These are phyloP conservation scores for Termitomyces bulborhizus DNA, from an alignment of 768 basidiomycete species.

Conservation along the genomic window DNA sequence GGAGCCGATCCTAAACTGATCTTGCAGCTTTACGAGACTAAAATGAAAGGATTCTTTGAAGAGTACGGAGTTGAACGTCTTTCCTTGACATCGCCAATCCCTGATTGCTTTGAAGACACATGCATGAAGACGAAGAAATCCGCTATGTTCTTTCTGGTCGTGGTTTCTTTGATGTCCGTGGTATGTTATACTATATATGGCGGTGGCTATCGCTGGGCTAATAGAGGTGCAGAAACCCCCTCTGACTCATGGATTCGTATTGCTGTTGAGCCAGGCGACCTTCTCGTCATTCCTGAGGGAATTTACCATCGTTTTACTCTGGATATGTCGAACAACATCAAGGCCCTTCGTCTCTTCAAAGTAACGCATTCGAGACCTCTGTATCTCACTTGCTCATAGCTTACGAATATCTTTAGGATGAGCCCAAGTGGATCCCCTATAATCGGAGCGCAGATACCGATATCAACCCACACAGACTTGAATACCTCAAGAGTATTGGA, in stretches of 20 bases:
- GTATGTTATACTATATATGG: constrained; percentile 30
- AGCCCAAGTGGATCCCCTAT: constrained; percentile 85
- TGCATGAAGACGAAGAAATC: constrained; percentile 97
- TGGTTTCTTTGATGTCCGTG: constrained; percentile 90
- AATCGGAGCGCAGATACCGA: constrained; percentile 62
- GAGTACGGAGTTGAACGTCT: constrained; percentile 46
- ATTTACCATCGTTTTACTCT: constrained; percentile 96
- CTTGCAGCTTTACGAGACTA: constrained; percentile 58
- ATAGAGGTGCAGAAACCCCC: constrained; percentile 41
- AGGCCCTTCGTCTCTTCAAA: constrained; percentile 82
- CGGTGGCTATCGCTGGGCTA: neutral
- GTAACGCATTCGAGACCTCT: constrained; percentile 27
- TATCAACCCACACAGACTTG: constrained; percentile 50
- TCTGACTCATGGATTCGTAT: constrained; percentile 80
- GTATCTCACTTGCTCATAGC: neutral
- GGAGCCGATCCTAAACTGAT: neutral
- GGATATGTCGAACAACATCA: constrained; percentile 66
- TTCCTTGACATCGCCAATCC: neutral
- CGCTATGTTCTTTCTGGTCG: constrained; percentile 82
- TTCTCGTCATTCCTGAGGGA: constrained; percentile 82
- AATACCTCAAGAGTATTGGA: constrained; percentile 51
- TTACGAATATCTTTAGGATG: constrained; percentile 48
- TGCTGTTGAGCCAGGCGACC: constrained; percentile 69
- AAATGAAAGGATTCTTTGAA: constrained; percentile 77
- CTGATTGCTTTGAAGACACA: constrained; percentile 45